Base-by-base conservation (phyloP, 2,329 filamentous ascomycete genomes). In the Pseudopithomyces chartarum region DNA sequence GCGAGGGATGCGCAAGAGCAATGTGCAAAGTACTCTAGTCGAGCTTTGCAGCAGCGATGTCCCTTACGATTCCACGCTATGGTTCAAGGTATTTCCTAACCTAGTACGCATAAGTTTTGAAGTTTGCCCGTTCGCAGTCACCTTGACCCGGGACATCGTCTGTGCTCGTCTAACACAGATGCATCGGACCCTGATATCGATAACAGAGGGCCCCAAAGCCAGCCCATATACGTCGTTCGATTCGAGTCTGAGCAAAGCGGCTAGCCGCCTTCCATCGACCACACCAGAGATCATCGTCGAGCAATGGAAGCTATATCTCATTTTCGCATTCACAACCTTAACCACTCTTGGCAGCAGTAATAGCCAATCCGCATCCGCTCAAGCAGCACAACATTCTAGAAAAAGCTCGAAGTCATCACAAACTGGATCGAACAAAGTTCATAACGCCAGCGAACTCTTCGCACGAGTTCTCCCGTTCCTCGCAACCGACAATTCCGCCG, bases 51-150 rank as follows among this genome's bases (percentile, higher is more conserved):
- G 92, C 65, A 98, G 95, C 76, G 95, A 98, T 65, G 87, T 95
- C 23, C 92, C 92, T 0, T 97, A 98, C 68, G 95, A 99, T 72
- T 89, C 92, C 2, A 96, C 93, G 0, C 79, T 99, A 12, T 99
- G 95, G 95, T 96, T 95, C 78, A 99, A 98, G 71, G 89, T 98
- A 17, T 99, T 99, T 68, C 96, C 95, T 3, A 98, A 97, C 68
- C 83, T 99, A 32, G 90, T 99, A 55, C 87, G 92, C 11, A 89
- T 96, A 63, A 92, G 92, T 56, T 96, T 92, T 69, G 91, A 97
- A 63, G 90, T 90, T 57, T 99, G 94, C 67, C 91, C 92, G 0
- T 93, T 96, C 67, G 92, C 94, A 2, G 91, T 98, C 33, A 93
- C 91, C 0, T 86, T 98, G 46, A 92, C 92, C 23, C 86, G 96